Evolutionary conservation across 139 green algal species (phyloP), one percentile per base, ranked within the genome.

Genomic region (Edaphochlamys debaryana): DNA sequence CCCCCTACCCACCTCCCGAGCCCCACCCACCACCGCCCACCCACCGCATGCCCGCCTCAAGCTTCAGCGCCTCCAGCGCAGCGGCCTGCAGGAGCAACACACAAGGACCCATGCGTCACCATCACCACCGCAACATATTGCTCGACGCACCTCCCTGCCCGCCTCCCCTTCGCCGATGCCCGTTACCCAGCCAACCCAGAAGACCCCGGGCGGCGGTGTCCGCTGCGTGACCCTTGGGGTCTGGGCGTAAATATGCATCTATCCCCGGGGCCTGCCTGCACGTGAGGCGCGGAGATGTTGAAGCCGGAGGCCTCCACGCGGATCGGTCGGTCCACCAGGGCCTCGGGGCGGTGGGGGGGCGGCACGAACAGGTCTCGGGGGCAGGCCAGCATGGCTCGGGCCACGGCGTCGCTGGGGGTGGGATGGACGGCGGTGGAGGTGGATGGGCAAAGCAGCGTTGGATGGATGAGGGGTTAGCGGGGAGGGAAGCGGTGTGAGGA

Each of bases 221-320:
- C n/a, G n/a, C n/a, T n/a, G n/a, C n/a, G n/a, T n/a, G n/a, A n/a
- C n/a, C n/a, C n/a, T n/a, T n/a, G n/a, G n/a, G n/a, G n/a, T n/a
- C n/a, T n/a, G n/a, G n/a, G n/a, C n/a, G n/a, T n/a, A n/a, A n/a
- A n/a, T n/a, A n/a, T n/a, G n/a, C n/a, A n/a, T n/a, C n/a, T n/a
- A n/a, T n/a, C n/a, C n/a, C n/a, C n/a, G n/a, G n/a, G n/a, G 11
- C 36, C 87, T 38, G 90, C 87, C 50, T 96, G 90, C 89, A 97
- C 95, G 89, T 96, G 94, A 48, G 94, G 94, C 6, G 94, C 94
- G 1, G 80, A 92, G 34, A 97, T 92, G 90, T 97, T 97, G 90
- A 95, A 96, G 54, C 90, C 92, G 13, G 90, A 32, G 67, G 79
- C 69, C 42, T 86, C 78, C 64, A 94, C 71, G 3, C 89, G 63